Evolutionary conservation across 805 yeast species (phyloP).

Genomic region (Cephaloascus fragrans): DNA sequence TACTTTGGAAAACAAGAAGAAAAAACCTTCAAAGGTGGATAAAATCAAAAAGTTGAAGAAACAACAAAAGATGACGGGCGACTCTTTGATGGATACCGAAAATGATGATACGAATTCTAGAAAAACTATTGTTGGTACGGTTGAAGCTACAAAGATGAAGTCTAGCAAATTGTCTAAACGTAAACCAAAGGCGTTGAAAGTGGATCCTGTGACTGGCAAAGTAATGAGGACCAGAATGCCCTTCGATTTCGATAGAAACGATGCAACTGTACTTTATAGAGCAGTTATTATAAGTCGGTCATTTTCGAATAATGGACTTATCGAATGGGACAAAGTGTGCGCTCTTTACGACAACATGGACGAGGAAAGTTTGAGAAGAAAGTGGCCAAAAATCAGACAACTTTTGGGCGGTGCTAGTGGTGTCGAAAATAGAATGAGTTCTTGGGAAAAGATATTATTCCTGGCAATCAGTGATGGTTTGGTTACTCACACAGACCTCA

Average conservation of each 20-base stretch:
- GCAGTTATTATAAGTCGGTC: constrained; percentile 62
- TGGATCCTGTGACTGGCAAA: not conserved
- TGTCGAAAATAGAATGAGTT: constrained; percentile 49
- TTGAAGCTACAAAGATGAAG: not conserved
- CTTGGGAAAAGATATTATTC: constrained; percentile 61
- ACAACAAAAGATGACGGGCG: not conserved
- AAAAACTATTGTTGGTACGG: not conserved
- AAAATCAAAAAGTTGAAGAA: not conserved
- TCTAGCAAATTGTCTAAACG: not conserved
- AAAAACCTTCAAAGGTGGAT: not conserved
- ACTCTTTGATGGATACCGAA: not conserved
- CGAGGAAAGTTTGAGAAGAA: constrained; percentile 39
- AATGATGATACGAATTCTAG: no score
- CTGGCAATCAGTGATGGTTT: constrained; percentile 47
- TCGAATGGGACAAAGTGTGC: constrained; percentile 59
- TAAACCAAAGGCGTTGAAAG: not conserved
- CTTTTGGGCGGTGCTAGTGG: constrained; percentile 33
- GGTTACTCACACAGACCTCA: constrained; percentile 39
- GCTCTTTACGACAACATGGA: constrained; percentile 30
- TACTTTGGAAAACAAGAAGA: not conserved
- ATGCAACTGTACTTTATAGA: constrained; percentile 48
- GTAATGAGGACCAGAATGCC: constrained; percentile 6
- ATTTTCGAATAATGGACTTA: constrained; percentile 37
- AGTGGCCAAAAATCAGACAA: constrained; percentile 64
- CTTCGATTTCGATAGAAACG: constrained; percentile 25